Evolutionary conservation across 352 stramenopile species (phyloP), one percentile per base, ranked within the genome.

Genomic region (Phytophthora uliginosa): DNA sequence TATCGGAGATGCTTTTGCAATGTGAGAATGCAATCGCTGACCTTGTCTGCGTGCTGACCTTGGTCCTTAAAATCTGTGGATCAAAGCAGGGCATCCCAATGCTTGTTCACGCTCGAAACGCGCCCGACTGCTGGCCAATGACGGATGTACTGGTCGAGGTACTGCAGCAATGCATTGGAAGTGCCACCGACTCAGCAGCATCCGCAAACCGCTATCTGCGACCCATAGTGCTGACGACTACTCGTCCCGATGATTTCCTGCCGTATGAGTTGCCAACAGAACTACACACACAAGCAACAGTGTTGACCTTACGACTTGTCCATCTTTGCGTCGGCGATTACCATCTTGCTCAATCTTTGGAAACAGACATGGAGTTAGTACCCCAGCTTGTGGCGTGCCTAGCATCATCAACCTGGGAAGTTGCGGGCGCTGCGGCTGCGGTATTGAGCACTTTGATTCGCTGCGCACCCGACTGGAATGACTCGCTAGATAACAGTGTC

Each of bases 1-100:
- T 76, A 31, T 76, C 69, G 8, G 69, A 76, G 10, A 54, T 76
- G 63, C 34, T 76, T 24, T 48, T 76, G 38, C 69, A 67, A 9
- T 72, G 56, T 59, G 38, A 55, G 42, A n/a, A 42, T 22, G 48
- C 48, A 28, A 20, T 68, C 26, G 7, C 17, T n/a, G 48, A 38
- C 50, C 69, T 76, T 4, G 22, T 36, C 36, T 18, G 40, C 1
- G 65, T 63, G 7, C 22, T 76, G 15, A 31, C 20, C 7, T n/a
- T 72, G 8, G 10, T 68, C 18, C 40, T 71, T 1, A 59, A 59
- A 63, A 18, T 76, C 17, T 72, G 53, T 17, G 40, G 17, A 2
- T 48, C 62, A 2, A 33, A 24, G 26, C 33, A 63, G 13, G 51
- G 24, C 17, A 40, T 76, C 9, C 12, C 33, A n/a, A n/a, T 36